Conservation (phyloP, 331 rosid species). For the Spiraea crenata region DNA sequence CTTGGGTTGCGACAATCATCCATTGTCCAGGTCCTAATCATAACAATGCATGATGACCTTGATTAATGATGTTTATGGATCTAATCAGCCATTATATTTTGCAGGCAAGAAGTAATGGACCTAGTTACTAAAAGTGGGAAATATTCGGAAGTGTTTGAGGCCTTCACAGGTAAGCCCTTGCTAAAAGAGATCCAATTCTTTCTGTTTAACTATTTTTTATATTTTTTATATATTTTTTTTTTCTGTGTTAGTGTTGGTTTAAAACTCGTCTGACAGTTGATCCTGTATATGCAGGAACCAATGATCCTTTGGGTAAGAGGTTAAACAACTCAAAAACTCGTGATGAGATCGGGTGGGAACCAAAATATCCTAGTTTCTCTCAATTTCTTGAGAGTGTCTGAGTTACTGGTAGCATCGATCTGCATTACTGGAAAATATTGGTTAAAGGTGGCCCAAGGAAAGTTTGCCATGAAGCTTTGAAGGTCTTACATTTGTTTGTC, state of each 20-base stretch:
- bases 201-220: too few species aligned
- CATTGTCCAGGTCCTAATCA: too few species aligned
- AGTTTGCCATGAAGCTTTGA: slow-evolving; percentile 8
- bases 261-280: neutral
- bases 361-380: slow-evolving; percentile 71
- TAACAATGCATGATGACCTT: too few species aligned
- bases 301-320: slow-evolving; percentile 82
- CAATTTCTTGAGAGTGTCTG: slow-evolving; percentile 62
- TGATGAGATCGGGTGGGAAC: slow-evolving; percentile 77
- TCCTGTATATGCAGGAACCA: slow-evolving; percentile 50
- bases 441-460: slow-evolving; percentile 1
- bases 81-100: too few species aligned
- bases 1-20: too few species aligned
- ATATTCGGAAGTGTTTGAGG: slow-evolving; percentile 60
- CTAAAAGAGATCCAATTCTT: neutral
- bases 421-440: neutral
- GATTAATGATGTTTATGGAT: too few species aligned
- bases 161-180: slow-evolving; percentile 56
- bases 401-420: slow-evolving; percentile 22
- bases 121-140: slow-evolving; percentile 68
- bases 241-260: neutral
- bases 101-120: slow-evolving; percentile 93
- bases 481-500: neutral
- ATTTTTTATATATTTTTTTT: too few species aligned
- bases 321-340: slow-evolving; percentile 76